Evolutionary conservation across 1,284 basidiomycete species (phyloP), one percentile per base, ranked within the genome.

Genomic region (Mycosarcoma maydis): DNA sequence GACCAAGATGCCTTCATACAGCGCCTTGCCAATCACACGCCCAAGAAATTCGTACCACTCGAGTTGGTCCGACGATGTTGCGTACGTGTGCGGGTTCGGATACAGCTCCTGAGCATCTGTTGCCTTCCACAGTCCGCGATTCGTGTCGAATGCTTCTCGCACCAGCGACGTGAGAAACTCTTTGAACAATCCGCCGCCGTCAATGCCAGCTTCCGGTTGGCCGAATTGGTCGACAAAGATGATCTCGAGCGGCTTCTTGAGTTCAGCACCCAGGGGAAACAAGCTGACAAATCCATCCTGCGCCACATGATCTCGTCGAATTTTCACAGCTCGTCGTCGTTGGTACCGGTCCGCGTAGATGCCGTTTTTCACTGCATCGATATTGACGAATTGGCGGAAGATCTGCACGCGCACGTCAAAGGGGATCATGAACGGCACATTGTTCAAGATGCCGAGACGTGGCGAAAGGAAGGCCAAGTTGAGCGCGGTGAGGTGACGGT

Each of bases 101-200:
- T 97, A 98, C 45, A 98, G 85, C 83, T 97, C 92, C 58, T 96
- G 92, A 78, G 92, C 88, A 80, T 89, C 87, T 48, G 90, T 98
- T 24, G 88, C 88, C 37, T 94, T 84, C 95, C 95, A 99, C 13
- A 99, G 84, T 2, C 96, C 96, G 16, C 93, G 88, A 77, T 98
- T 89, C 0, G 91, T 91, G 77, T 99, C 93, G 70, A 98, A 98
- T 0, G 91, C 94, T 81, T 98, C 94, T 76, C 91, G 93, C 50
- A 82, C 84, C 64, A 75, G 84, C 79, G 83, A 83, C 2, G 94
- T 98, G 76, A 98, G 87, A 78, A 98, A 96, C 83, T 98, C 96
- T 81, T 98, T 99, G 85, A 97, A 98, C 8, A 98, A 88, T 0
- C 96, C 95, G 3, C 96, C 94, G 1, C 95, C 95, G 75, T 98